Evolutionary conservation across 2,329 filamentous ascomycete genomes (phyloP).

Genomic region (Plectosphaerella cucumerina): DNA sequence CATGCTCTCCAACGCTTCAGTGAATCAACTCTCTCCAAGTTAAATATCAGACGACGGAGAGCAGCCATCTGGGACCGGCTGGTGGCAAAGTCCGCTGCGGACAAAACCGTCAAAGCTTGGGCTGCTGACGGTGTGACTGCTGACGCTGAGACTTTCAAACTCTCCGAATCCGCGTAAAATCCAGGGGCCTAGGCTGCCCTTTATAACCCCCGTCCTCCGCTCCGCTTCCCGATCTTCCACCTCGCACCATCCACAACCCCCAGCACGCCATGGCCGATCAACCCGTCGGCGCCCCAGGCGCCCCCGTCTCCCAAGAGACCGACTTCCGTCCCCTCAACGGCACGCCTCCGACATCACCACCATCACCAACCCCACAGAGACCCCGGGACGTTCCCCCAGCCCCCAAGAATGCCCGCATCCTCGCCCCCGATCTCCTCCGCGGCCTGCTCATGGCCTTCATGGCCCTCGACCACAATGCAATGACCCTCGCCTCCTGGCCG

Average conservation of each 20-base stretch:
- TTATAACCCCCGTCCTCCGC: no score
- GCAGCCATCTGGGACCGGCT: no score
- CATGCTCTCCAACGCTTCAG: no score
- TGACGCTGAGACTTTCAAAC: no score
- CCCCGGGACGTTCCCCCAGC: conserved; percentile 4
- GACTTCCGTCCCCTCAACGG: background rate
- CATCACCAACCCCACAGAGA: background rate
- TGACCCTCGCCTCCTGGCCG: conserved; percentile 33
- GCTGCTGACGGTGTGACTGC: no score
- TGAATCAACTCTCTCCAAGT: no score
- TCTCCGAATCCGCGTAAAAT: no score
- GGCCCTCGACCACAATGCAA: conserved; percentile 38
- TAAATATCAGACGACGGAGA: no score
- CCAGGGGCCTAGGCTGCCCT: no score
- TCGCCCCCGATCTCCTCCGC: conserved; percentile 39
- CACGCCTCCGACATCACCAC: background rate
- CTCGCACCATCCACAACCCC: background rate
- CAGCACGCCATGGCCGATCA: background rate
- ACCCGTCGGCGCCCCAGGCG: background rate
- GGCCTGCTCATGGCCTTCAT: conserved; percentile 40
- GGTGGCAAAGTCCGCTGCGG: no score
- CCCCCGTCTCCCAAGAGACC: background rate
- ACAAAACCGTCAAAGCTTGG: no score
- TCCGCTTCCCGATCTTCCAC: background rate
- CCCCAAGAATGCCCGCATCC: conserved; percentile 20